Percentiles rank a stretch among this genome's conserved stretches.
These are phyloP conservation scores for Xylaria intraflava DNA, from an alignment of 495 filamentous ascomycete species.

Conservation along the genomic window DNA sequence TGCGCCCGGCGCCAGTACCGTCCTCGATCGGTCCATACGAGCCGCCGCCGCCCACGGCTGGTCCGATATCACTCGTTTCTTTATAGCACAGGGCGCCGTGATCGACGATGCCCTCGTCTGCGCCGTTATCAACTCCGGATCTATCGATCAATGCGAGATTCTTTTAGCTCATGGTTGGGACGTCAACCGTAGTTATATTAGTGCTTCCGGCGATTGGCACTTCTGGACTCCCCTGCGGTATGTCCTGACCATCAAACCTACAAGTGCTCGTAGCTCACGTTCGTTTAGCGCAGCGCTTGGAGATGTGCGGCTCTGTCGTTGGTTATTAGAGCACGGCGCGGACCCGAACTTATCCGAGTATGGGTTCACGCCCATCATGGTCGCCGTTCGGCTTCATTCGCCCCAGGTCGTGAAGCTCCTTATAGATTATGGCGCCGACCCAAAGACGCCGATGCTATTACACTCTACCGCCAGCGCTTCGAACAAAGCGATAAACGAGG, in stretches of 20 bases:
- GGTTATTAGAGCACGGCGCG: conserved; percentile 12
- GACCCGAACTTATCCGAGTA: conserved; percentile 13
- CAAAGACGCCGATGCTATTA: conserved; percentile 14
- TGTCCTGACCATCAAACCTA: not conserved
- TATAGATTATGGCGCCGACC: conserved; percentile 11
- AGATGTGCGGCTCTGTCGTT: conserved; percentile 10
- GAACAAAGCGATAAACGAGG: conserved; percentile 2
- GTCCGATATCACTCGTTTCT: conserved; percentile 13
- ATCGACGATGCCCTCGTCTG: conserved; percentile 14
- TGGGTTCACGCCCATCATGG: conserved; percentile 15
- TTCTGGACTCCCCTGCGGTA: conserved; percentile 15
- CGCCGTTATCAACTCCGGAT: conserved; percentile 12
- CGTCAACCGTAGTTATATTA: conserved; percentile 15
- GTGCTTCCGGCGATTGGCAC: conserved; percentile 11
- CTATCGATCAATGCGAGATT: conserved; percentile 10
- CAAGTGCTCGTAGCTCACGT: conserved; percentile 1
- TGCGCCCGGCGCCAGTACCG: conserved; percentile 10
- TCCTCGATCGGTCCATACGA: conserved; percentile 13
- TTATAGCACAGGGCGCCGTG: conserved; percentile 10
- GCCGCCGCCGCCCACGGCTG: conserved; percentile 11
- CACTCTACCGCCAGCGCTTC: conserved; percentile 14
- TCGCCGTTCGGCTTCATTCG: conserved; percentile 13
- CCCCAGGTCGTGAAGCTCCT: conserved; percentile 10
- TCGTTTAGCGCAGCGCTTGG: conserved; percentile 9
- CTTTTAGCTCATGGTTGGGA: conserved; percentile 11